Conservation (phyloP, 1,284 basidiomycete species). For the Rhodotorula sp. region DNA sequence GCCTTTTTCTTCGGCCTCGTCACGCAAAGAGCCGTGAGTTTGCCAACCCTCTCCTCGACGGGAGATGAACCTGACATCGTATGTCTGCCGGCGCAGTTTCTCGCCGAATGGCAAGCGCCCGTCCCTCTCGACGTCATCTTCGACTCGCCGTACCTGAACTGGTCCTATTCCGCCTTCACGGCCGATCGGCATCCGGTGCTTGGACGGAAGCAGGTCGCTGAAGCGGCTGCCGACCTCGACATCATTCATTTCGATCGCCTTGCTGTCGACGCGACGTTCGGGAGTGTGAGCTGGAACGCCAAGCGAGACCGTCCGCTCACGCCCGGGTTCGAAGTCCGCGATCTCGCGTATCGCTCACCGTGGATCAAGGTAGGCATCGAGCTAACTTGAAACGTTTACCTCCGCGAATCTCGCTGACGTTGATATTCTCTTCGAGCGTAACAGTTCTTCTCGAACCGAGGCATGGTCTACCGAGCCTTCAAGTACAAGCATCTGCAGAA, state of each 20-base stretch:
- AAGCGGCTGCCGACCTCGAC: conserved; percentile 22
- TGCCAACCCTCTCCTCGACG: too few species aligned
- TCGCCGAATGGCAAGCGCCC: conserved; percentile 34
- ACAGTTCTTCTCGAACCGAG: conserved; percentile 35
- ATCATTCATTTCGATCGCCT: conserved; percentile 35
- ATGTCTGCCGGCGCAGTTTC: conserved; percentile 10
- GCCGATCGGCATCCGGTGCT: conserved; percentile 18
- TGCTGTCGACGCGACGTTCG: conserved; percentile 28
- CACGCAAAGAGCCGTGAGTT: conserved; percentile 21
- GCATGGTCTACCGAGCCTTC: conserved; percentile 34
- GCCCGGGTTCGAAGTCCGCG: conserved; percentile 27
- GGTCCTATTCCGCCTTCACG: conserved; percentile 28
- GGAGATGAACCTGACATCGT: background rate
- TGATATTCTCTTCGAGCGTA: too few species aligned
- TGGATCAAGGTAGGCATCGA: conserved; percentile 27
- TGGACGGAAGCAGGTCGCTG: conserved; percentile 12
- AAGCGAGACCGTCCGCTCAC: conserved; percentile 3
- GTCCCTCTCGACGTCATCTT: conserved; percentile 36
- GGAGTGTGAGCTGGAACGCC: conserved; percentile 26
- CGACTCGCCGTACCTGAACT: conserved; percentile 29
- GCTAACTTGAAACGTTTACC: too few species aligned
- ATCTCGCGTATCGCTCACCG: conserved; percentile 22
- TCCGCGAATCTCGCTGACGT: background rate
- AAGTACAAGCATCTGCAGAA: conserved; percentile 31
- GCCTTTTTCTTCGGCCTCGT: conserved; percentile 33